Conservation (phyloP, 257 asterid species). For the Solanum sejunctum region DNA sequence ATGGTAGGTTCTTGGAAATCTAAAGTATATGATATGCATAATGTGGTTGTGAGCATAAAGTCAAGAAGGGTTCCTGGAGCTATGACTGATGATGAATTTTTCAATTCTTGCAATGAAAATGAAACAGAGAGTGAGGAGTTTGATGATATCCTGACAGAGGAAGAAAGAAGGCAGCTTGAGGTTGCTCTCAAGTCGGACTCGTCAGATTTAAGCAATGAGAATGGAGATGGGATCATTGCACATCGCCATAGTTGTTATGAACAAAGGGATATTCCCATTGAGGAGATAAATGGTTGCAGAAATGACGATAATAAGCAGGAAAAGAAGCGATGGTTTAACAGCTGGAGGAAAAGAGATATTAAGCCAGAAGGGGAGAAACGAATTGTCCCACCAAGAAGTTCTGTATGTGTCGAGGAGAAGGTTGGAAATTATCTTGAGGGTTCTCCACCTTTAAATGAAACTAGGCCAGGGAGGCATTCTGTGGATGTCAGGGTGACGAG, state of each 20-base stretch:
- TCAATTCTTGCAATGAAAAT: slow-evolving; percentile 55
- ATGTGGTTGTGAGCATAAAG: slow-evolving; percentile 87
- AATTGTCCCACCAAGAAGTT: slow-evolving; percentile 55
- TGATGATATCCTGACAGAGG: slow-evolving; percentile 76
- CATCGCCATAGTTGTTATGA: slow-evolving; percentile 88
- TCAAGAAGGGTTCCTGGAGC: slow-evolving; percentile 96
- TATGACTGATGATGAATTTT: slow-evolving; percentile 80
- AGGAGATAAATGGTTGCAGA: slow-evolving; percentile 28
- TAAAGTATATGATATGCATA: slow-evolving; percentile 93
- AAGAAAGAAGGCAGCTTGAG: slow-evolving; percentile 85
- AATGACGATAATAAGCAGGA: slow-evolving; percentile 53
- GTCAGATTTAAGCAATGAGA: slow-evolving; percentile 39
- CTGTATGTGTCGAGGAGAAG: slow-evolving; percentile 54
- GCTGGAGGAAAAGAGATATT: slow-evolving; percentile 76
- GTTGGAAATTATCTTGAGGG: slow-evolving; percentile 57
- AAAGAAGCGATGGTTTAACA: slow-evolving; percentile 73
- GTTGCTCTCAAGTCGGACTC: slow-evolving; percentile 72
- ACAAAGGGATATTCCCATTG: slow-evolving; percentile 64
- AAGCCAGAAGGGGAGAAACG: slow-evolving; percentile 44
- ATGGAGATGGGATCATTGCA: slow-evolving; percentile 44
- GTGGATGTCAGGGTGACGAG: slow-evolving; percentile 59
- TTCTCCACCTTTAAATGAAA: slow-evolving; percentile 37
- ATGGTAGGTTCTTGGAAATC: slow-evolving; percentile 85
- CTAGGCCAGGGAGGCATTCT: slow-evolving; percentile 57
- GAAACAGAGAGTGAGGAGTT: slow-evolving; percentile 69